phyloP scores from a whole-genome alignment of 2,329 filamentous ascomycete species.

The Ilyonectria robusta region DNA sequence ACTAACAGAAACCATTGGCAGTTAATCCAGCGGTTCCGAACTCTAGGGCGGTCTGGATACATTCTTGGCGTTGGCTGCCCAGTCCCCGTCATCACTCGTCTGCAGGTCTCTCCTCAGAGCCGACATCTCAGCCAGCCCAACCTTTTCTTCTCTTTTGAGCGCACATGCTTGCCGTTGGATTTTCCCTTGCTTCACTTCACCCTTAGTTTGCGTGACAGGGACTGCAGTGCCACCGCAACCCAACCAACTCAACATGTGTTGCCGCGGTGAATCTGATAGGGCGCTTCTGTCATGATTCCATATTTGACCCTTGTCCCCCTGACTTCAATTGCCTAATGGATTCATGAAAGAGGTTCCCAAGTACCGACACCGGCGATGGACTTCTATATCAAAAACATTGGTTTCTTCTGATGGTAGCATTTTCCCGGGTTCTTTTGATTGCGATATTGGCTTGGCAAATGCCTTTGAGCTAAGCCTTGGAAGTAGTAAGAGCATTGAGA shows the following conservation, averaged over 20 bases:
- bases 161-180: constrained; percentile 1
- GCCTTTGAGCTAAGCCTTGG: background rate
- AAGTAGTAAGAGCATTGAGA: background rate
- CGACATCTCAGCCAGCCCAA: constrained; percentile 5
- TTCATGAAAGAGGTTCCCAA: background rate
- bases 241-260: constrained; percentile 22
- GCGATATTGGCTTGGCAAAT: background rate
- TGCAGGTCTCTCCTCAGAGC: constrained; percentile 23
- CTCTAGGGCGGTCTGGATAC: constrained; percentile 24
- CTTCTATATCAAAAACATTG: background rate
- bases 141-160: constrained; percentile 1
- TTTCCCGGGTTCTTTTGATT: background rate
- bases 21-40: constrained; percentile 9
- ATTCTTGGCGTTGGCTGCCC: constrained; percentile 6
- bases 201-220: background rate
- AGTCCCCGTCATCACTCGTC: background rate
- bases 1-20: constrained; percentile 15
- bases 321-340: constrained; percentile 4
- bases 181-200: constrained; percentile 12
- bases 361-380: background rate
- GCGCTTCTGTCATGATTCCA: background rate
- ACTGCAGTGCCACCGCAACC: constrained; percentile 11
- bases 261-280: constrained; percentile 13
- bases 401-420: background rate
- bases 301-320: background rate